These are phyloP conservation scores for Phyllachora maydis DNA, from an alignment of 2,329 filamentous ascomycete genomes.

Conservation along the genomic window DNA sequence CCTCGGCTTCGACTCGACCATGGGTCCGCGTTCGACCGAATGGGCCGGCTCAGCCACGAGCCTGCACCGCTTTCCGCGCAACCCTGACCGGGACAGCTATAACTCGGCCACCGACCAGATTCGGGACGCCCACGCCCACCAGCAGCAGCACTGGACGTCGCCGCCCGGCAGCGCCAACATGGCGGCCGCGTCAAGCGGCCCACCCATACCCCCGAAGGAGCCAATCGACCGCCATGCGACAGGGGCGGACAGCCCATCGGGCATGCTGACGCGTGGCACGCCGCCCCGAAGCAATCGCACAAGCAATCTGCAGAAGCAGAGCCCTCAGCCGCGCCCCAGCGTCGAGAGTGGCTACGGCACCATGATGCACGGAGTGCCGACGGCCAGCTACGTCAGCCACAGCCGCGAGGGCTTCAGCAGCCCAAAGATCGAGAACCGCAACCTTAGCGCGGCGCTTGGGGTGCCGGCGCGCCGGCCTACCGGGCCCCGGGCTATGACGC, in stretches of 20 bases:
- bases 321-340: constrained; percentile 33
- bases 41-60: constrained; percentile 42
- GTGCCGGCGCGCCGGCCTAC: constrained; percentile 32
- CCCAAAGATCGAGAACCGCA: constrained; percentile 34
- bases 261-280: constrained; percentile 14
- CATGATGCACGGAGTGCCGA: constrained; percentile 15
- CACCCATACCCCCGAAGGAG: constrained; percentile 42
- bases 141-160: constrained; percentile 21
- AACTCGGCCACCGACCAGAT: constrained; percentile 14
- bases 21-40: constrained; percentile 37
- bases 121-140: too few relatives aligned
- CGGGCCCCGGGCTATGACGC: constrained; percentile 39
- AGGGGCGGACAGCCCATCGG: constrained; percentile 8
- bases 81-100: constrained; percentile 26
- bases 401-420: constrained; percentile 15
- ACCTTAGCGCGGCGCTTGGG: constrained; percentile 29
- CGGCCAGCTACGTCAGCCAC: constrained; percentile 20
- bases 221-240: too few relatives aligned
- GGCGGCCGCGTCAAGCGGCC: constrained; percentile 13
- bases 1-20: constrained; percentile 40
- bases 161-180: constrained; percentile 18
- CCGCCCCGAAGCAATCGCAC: constrained; percentile 24
- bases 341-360: constrained; percentile 33
- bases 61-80: constrained; percentile 27
- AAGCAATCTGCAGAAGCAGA: constrained; percentile 29